Evolutionary conservation across 78 protist genomes (phyloP).

Genomic region (Tieghemostelium lacteum): DNA sequence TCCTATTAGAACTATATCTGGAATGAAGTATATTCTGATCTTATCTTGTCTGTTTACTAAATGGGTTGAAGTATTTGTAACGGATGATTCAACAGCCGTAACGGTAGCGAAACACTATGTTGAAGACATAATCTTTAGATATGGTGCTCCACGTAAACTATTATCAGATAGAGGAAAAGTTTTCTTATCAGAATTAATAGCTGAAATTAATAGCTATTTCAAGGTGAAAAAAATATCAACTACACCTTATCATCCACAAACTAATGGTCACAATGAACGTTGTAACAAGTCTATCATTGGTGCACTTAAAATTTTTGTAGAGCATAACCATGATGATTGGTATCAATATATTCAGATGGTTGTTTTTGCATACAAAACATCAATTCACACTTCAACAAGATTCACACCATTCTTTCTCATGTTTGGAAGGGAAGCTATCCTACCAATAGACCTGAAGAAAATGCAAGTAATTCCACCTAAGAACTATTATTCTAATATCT

Average conservation of each 20-base stretch:
- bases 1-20: background rate
- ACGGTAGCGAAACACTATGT: background rate
- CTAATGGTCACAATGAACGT: background rate
- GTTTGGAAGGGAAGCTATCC: background rate
- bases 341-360: background rate
- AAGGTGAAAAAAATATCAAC: background rate
- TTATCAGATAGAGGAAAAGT: conserved; percentile 4
- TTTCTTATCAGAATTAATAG: background rate
- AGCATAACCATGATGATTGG: background rate
- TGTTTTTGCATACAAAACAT: background rate
- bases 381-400: background rate
- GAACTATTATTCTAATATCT: too few species aligned
- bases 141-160: background rate
- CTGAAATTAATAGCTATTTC: background rate
- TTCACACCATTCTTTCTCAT: conserved; percentile 6
- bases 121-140: background rate
- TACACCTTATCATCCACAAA: conserved; percentile 21
- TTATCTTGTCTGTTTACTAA: background rate
- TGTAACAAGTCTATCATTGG: background rate
- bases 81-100: background rate
- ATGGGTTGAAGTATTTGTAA: background rate
- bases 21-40: background rate
- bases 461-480: too few species aligned
- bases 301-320: background rate
- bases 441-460: conserved; percentile 8